A percentile compares a stretch with the other conserved stretches of the same genome.
Evolutionary conservation across 2,329 filamentous ascomycete genomes (phyloP).

Genomic region (Simplicillium sp.): DNA sequence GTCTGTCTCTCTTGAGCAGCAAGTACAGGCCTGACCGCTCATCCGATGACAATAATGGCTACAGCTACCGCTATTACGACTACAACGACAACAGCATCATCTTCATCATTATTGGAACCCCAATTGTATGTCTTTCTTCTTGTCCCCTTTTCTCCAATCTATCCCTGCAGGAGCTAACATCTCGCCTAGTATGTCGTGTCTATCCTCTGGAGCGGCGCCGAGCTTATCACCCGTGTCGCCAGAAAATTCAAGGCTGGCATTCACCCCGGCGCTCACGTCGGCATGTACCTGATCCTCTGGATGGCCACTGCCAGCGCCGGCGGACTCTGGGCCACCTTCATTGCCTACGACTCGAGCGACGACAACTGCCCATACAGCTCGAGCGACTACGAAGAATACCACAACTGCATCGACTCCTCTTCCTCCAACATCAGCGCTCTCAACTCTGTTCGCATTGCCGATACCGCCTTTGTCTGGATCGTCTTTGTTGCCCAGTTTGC

Average conservation of each 20-base stretch:
- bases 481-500: constrained; percentile 23
- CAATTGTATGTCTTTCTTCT: no score
- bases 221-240: constrained; percentile 24
- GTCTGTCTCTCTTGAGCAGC: constrained; percentile 11
- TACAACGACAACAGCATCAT: no score
- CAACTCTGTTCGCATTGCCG: no score
- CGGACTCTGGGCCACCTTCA: constrained; percentile 12
- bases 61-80: no score
- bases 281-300: constrained; percentile 31
- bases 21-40: no score
- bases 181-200: constrained; percentile 20
- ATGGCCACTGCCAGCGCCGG: constrained; percentile 18
- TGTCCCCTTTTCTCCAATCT: no score
- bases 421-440: no score
- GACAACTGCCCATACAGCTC: constrained; percentile 5
- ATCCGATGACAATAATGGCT: no score
- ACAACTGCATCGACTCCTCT: no score
- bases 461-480: constrained; percentile 11
- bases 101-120: no score
- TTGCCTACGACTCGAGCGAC: constrained; percentile 4
- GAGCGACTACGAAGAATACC: constrained; percentile 1
- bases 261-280: constrained; percentile 34
- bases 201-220: constrained; percentile 26
- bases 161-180: background rate
- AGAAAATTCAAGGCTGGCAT: constrained; percentile 24